phyloP scores from a whole-genome alignment of 1,284 basidiomycete genomes.

The Fomitopsis schrenkii region DNA sequence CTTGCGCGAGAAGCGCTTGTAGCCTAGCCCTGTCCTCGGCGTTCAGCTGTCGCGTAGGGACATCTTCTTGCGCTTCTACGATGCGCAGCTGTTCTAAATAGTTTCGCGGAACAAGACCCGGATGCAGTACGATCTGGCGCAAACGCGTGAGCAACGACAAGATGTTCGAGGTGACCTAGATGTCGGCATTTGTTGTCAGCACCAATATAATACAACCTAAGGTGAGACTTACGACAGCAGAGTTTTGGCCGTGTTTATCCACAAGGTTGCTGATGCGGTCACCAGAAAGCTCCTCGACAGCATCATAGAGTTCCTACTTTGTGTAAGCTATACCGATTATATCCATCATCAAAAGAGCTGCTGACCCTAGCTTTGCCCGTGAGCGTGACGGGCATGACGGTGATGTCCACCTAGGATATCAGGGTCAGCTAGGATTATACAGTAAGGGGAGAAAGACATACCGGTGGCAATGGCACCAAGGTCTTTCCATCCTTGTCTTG shows the following conservation, averaged over 20 bases:
- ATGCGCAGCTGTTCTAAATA: conserved; percentile 69
- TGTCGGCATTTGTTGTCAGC: background rate
- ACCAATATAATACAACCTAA: background rate
- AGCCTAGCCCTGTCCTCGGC: conserved; percentile 50
- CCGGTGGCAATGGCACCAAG: conserved; percentile 74
- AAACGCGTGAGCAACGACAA: conserved; percentile 83
- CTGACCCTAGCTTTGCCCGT: conserved; percentile 62
- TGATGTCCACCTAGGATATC: conserved; percentile 60
- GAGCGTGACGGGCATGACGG: conserved; percentile 66
- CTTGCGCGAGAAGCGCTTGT: conserved; percentile 60
- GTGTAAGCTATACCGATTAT: background rate
- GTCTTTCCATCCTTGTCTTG: conserved; percentile 72
- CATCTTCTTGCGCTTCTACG: conserved; percentile 30
- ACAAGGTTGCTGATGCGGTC: conserved; percentile 61
- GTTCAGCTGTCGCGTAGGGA: conserved; percentile 35
- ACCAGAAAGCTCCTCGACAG: conserved; percentile 62
- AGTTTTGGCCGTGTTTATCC: conserved; percentile 32
- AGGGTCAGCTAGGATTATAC: background rate
- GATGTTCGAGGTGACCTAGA: conserved; percentile 65
- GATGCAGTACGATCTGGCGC: conserved; percentile 82
- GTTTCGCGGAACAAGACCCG: conserved; percentile 69
- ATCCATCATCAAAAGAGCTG: conserved; percentile 1
- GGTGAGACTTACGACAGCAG: conserved; percentile 28
- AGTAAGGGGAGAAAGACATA: conserved; percentile 28
- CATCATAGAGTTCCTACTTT: conserved; percentile 66